A percentile compares a stretch with the other conserved stretches of the same genome.
Evolutionary conservation across 768 basidiomycete genomes (phyloP).

Genomic region (Rhizopogon vinicolor): DNA sequence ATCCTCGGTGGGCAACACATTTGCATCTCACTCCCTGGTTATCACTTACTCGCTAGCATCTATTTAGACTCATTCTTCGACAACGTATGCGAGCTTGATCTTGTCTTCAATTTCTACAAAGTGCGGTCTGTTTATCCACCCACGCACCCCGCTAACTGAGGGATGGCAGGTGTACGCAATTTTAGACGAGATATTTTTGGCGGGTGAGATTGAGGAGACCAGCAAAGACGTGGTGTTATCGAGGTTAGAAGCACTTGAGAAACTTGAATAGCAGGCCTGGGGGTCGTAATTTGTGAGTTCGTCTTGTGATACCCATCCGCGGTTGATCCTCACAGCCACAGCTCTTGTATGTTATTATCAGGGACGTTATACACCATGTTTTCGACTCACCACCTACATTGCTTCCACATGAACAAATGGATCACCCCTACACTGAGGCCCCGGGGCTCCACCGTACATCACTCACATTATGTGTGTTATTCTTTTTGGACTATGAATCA

Average conservation of each 20-base stretch:
- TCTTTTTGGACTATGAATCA: too few relatives aligned
- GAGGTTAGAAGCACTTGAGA: constrained; percentile 88
- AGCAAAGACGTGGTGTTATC: constrained; percentile 93
- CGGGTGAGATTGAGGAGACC: constrained; percentile 98
- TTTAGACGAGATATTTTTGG: constrained; percentile 95
- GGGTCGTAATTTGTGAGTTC: neutral
- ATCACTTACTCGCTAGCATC: neutral
- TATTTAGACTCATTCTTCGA: constrained; percentile 91
- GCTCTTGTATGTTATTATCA: neutral
- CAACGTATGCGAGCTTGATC: constrained; percentile 96
- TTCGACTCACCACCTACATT: too few relatives aligned
- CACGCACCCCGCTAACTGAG: neutral
- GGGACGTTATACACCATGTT: too few relatives aligned
- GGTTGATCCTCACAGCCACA: neutral
- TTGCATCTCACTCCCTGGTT: neutral
- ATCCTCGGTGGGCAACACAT: constrained; percentile 67
- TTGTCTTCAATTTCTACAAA: constrained; percentile 99
- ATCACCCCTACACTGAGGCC: too few relatives aligned
- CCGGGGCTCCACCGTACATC: too few relatives aligned
- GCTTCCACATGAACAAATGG: too few relatives aligned
- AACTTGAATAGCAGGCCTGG: constrained; percentile 60
- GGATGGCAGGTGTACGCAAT: constrained; percentile 86
- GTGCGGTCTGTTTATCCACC: constrained; percentile 29
- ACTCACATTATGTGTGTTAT: too few relatives aligned
- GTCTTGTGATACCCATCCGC: neutral